Evolutionary conservation across 2,329 filamentous ascomycete genomes (phyloP).

Genomic region (Neonectria coccinea): DNA sequence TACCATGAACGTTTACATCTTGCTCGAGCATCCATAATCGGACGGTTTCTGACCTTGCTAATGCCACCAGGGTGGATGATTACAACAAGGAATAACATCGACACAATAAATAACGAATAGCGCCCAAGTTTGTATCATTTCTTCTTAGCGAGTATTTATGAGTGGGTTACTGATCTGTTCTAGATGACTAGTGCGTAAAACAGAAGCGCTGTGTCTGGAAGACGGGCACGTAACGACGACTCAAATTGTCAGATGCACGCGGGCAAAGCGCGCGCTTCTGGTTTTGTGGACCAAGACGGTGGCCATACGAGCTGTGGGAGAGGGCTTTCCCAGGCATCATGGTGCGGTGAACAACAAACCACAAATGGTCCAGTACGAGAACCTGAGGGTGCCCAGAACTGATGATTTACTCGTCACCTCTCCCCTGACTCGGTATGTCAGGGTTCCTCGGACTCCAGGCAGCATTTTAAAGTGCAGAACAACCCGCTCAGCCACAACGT

Average conservation of each 20-base stretch:
- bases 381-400: background rate
- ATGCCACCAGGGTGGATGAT: too few relatives aligned
- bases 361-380: background rate
- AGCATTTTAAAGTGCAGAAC: background rate
- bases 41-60: too few relatives aligned
- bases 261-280: background rate
- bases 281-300: background rate
- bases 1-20: background rate
- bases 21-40: background rate
- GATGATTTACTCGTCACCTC: background rate
- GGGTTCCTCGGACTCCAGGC: background rate
- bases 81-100: too few relatives aligned
- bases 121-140: too few relatives aligned
- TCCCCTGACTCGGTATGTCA: background rate
- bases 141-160: too few relatives aligned
- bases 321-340: background rate
- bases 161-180: too few relatives aligned
- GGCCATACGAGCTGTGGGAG: background rate
- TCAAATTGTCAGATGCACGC: background rate
- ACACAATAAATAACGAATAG: too few relatives aligned
- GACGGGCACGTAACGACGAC: background rate
- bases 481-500: slow-evolving; percentile 4
- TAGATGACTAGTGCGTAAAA: too few relatives aligned
- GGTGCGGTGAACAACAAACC: background rate
- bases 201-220: background rate